phyloP scores from a whole-genome alignment of 2,329 filamentous ascomycete species.

The Didymella arachidicola region DNA sequence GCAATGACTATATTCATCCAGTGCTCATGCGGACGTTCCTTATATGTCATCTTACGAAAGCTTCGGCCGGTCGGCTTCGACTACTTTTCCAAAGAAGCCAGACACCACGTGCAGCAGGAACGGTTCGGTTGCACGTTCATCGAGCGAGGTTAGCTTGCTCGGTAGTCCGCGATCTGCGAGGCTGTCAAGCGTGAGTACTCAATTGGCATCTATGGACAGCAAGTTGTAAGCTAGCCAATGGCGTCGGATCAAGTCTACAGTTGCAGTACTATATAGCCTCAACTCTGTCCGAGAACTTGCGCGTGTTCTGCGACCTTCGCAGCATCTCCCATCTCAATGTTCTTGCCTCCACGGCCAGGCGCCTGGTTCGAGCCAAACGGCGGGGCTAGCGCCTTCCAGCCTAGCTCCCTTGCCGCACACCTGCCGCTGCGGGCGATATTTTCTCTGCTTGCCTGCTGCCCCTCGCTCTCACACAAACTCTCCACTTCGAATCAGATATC shows the following conservation, averaged over 20 bases:
- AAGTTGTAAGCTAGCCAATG: constrained; percentile 16
- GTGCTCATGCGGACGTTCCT: constrained; percentile 4
- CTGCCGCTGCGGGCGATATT: constrained; percentile 29
- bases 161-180: constrained; percentile 24
- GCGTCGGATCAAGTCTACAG: background rate
- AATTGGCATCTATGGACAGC: constrained; percentile 19
- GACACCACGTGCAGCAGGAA: constrained; percentile 23
- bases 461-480: constrained; percentile 26
- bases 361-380: constrained; percentile 10
- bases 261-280: constrained; percentile 11
- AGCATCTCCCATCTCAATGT: constrained; percentile 3
- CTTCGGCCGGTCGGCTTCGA: constrained; percentile 12
- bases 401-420: constrained; percentile 21
- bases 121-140: constrained; percentile 27
- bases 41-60: constrained; percentile 1
- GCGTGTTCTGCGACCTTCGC: background rate
- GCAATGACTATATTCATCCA: background rate
- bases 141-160: constrained; percentile 27
- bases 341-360: constrained; percentile 11
- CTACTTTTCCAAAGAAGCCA: constrained; percentile 4
- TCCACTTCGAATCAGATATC: constrained; percentile 28
- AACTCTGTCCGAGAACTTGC: constrained; percentile 2
- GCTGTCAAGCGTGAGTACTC: constrained; percentile 26
- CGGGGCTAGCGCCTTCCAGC: constrained; percentile 24
- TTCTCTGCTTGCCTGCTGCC: constrained; percentile 32